Evolutionary conservation across 2,329 filamentous ascomycete species (phyloP), one percentile per base, ranked within the genome.

Genomic region (Teratosphaeria nubilosa): DNA sequence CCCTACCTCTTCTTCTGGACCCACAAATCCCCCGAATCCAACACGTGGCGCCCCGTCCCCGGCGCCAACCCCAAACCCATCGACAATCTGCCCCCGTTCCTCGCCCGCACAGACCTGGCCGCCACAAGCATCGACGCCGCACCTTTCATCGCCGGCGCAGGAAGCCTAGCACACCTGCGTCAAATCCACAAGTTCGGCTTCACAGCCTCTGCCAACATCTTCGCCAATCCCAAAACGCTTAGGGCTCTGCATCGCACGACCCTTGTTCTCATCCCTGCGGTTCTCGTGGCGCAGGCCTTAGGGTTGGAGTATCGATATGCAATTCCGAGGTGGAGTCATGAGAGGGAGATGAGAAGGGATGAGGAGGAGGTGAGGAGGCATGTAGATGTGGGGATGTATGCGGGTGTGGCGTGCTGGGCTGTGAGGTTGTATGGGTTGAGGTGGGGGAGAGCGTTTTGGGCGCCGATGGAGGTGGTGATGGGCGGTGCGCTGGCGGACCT

Each of bases 1-100:
- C 55, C 63, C 58, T 62, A 63, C 58, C 63, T 70, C 55, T 66
- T 69, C 63, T 70, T 64, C 65, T 70, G 68, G 68, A 65, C 65
- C 53, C 53, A 58, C 60, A 70, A 71, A 60, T 59, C 59, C 2
- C 59, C 64, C 11, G 50, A 51, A 6, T 63, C 66, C 58, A 71
- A 71, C 59, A 56, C 59, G 30, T 71, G 68, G 68, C 68, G 65
- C 30, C 69, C 68, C 1, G 34, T 62, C 31, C 63, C 66, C 31
- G 62, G 63, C 45, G 58, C 55, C 10, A 61, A 59, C 25, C 59
- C 63, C 25, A 59, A 59, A 58, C 58, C 63, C 56, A 60, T 62
- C 56, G 53, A 59, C 58, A 65, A 65, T 51, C 56, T 68, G 5
- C 65, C 68, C 5, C 5, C 31, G 37, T 60, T 61, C 53, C 59